Evolutionary conservation across 1,139 yeast genomes (phyloP).

Genomic region (Diutina sp.): DNA sequence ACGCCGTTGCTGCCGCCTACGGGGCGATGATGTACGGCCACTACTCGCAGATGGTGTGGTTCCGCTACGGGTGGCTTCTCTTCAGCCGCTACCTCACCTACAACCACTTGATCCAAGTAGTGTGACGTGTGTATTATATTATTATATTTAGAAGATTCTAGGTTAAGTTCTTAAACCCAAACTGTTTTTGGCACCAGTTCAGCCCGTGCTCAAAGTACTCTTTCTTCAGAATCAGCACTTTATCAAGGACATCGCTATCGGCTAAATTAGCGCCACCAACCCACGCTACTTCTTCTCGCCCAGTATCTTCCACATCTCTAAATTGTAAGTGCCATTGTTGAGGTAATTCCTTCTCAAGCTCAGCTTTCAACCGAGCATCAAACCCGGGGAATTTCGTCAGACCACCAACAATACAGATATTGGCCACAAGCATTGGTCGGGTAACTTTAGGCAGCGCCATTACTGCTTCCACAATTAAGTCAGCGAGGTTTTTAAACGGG

Average conservation of each 20-base stretch:
- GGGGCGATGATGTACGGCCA: slow-evolving; percentile 81
- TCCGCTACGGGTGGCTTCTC: slow-evolving; percentile 78
- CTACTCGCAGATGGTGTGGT: slow-evolving; percentile 90
- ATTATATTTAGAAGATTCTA: not conserved
- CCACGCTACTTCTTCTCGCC: slow-evolving; percentile 22
- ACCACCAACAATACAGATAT: slow-evolving; percentile 78
- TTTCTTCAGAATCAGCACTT: slow-evolving; percentile 52
- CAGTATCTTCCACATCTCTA: slow-evolving; percentile 7
- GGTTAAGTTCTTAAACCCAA: slow-evolving; percentile 41
- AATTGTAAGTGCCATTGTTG: slow-evolving; percentile 53
- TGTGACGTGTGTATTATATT: not conserved
- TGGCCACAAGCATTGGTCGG: slow-evolving; percentile 68
- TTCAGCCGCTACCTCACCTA: slow-evolving; percentile 63
- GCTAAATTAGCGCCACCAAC: slow-evolving; percentile 38
- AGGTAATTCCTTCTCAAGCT: slow-evolving; percentile 55
- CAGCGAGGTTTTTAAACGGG: slow-evolving; percentile 61
- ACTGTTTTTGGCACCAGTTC: slow-evolving; percentile 65
- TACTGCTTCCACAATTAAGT: slow-evolving; percentile 61
- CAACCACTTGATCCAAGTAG: slow-evolving; percentile 44
- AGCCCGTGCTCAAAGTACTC: slow-evolving; percentile 84
- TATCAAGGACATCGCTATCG: slow-evolving; percentile 34
- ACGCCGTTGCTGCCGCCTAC: slow-evolving; percentile 45
- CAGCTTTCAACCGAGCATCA: slow-evolving; percentile 42
- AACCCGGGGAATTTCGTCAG: slow-evolving; percentile 62
- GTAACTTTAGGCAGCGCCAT: slow-evolving; percentile 61